Conservation (phyloP, 1,284 basidiomycete genomes). For the Cystobasidium pallidum region DNA sequence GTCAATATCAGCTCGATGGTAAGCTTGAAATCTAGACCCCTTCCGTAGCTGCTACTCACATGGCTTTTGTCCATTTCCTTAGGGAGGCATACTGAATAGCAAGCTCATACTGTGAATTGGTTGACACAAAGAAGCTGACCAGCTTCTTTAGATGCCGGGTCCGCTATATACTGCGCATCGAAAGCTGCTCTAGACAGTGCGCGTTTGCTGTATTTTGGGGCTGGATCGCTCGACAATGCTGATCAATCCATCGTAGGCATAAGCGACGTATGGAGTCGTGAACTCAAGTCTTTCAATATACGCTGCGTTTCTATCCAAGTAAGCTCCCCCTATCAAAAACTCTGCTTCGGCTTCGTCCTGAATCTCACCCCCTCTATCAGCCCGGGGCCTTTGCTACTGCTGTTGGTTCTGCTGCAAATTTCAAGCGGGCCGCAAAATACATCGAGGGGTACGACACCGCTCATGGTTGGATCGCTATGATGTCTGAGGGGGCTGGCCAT, state of each 20-base stretch:
- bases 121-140: background rate
- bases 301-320: constrained; percentile 30
- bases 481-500: constrained; percentile 4
- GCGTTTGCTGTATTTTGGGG: background rate
- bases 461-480: constrained; percentile 22
- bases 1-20: constrained; percentile 42
- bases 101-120: background rate
- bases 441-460: constrained; percentile 32
- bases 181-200: constrained; percentile 40
- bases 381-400: constrained; percentile 35
- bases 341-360: no score
- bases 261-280: constrained; percentile 27
- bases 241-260: background rate
- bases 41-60: background rate
- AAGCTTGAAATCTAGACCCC: background rate
- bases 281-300: constrained; percentile 25
- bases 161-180: constrained; percentile 31
- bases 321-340: background rate
- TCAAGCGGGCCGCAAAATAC: constrained; percentile 10
- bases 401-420: constrained; percentile 8
- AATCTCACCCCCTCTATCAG: background rate
- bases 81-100: constrained; percentile 27
- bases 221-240: background rate
- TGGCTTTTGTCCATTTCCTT: background rate
- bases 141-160: constrained; percentile 2